Evolutionary conservation across 73 alveolate genomes (phyloP), one percentile per base, ranked within the genome.

Genomic region (Durusdinium trenchii): DNA sequence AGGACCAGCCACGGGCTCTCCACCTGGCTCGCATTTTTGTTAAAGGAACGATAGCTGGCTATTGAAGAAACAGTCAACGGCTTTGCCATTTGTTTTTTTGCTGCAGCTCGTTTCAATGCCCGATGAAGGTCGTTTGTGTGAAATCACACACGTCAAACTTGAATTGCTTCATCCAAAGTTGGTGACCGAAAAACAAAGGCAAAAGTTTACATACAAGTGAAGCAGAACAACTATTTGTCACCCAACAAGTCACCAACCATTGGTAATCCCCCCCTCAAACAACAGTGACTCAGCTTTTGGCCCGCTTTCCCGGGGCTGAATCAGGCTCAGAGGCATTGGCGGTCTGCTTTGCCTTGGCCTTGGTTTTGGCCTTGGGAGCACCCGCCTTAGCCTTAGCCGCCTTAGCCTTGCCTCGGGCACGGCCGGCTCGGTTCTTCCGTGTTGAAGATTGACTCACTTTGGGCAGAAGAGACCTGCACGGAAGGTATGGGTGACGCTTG

Each of bases 291-390:
- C 86, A 76, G 4, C 9, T 76, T 43, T 43, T 76, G 61, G 62
- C 42, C 23, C 86, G 86, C 86, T 43, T 76, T n/a, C n/a, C n/a
- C 4, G 86, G 36, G 20, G 57, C 42, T 76, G 42, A 28, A 2
- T 6, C 86, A 6, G 47, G 23, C 40, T 54, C 60, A 43, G 4
- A 2, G n/a, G 26, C 86, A 5, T 6, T 43, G 36, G 86, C 43
- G 6, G 36, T 6, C 36, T 54, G 42, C 45, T 14, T 42, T 43
- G 86, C 16, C 61, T 76, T 76, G 38, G 86, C 62, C 86, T 76
- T 76, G 6, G 86, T 61, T 40, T 76, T 76, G 54, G 62, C 86
- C 61, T 76, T 76, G 61, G n/a, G n/a, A n/a, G n/a, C n/a, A n/a
- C n/a, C n/a, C n/a, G n/a, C n/a, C n/a, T n/a, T n/a, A n/a, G 54